Evolutionary conservation across 83 land plant genomes (phyloP).

Genomic region (Thuja plicata): DNA sequence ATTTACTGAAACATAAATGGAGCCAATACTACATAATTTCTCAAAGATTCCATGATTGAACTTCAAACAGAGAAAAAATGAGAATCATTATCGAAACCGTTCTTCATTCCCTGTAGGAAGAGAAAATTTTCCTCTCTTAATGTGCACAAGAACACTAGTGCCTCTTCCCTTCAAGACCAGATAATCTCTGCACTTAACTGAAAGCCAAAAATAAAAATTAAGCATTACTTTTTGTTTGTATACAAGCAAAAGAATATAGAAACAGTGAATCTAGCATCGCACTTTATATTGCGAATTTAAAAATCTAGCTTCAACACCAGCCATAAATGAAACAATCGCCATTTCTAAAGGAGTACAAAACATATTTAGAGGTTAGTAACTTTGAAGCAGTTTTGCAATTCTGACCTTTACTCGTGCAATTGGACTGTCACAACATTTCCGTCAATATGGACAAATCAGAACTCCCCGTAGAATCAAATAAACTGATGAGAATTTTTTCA

Average conservation of each 20-base stretch:
- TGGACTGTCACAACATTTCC: constrained; percentile 67
- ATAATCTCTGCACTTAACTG: constrained; percentile 82
- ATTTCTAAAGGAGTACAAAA: background rate
- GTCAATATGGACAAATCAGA: constrained; percentile 68
- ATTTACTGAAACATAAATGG: background rate
- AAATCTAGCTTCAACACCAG: background rate
- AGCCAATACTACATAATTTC: no score
- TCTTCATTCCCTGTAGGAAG: constrained; percentile 82
- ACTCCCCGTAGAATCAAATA: constrained; percentile 52
- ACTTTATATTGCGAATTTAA: background rate
- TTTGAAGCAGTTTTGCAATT: background rate
- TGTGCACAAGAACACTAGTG: constrained; percentile 61
- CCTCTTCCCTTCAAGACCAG: constrained; percentile 67
- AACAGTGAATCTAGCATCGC: background rate
- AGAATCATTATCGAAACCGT: constrained; percentile 41
- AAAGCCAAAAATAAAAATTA: background rate
- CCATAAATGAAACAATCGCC: background rate
- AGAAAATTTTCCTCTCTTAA: constrained; percentile 76
- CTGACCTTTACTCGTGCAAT: constrained; percentile 80
- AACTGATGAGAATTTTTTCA: background rate
- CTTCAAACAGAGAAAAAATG: background rate
- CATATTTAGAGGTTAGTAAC: background rate
- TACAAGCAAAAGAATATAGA: background rate
- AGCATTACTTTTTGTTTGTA: background rate
- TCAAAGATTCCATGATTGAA: background rate